These are phyloP conservation scores for Saccharomycopsis hybrid DNA, from an alignment of 1,139 yeast genomes.

Conservation along the genomic window DNA sequence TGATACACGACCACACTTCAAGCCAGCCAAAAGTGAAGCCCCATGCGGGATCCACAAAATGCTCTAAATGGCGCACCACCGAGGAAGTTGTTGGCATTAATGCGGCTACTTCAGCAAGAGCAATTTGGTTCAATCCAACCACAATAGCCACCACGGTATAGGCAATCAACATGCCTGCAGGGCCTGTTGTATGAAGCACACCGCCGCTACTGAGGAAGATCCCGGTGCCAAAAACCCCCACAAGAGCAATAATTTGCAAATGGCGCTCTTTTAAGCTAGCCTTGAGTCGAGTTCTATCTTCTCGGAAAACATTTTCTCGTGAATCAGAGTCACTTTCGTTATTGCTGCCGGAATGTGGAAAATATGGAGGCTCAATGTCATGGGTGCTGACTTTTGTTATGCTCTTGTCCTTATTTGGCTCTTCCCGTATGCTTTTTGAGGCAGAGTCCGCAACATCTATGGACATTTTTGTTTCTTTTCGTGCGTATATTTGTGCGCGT, in stretches of 20 bases:
- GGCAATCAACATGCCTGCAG: conserved; percentile 19
- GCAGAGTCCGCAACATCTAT: too few species aligned
- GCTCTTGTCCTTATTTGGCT: too few species aligned
- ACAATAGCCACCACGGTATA: conserved; percentile 27
- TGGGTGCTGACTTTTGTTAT: too few species aligned
- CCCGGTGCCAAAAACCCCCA: neutral
- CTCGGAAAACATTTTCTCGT: too few species aligned
- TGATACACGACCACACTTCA: neutral
- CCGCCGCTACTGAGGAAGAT: neutral
- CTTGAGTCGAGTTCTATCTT: too few species aligned
- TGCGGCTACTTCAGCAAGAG: conserved; percentile 26
- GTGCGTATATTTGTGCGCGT: too few species aligned
- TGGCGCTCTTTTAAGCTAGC: neutral
- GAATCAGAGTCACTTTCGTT: too few species aligned
- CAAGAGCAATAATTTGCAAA: neutral
- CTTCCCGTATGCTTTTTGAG: too few species aligned
- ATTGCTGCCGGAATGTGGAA: too few species aligned
- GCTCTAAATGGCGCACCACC: conserved; percentile 26
- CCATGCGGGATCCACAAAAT: conserved; percentile 20
- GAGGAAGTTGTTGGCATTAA: conserved; percentile 27
- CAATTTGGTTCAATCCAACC: conserved; percentile 26
- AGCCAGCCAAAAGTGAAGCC: neutral
- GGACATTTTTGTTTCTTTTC: too few species aligned
- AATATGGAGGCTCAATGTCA: too few species aligned
- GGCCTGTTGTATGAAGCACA: neutral